Evolutionary conservation across 495 filamentous ascomycete genomes (phyloP).

Genomic region (Lasiosphaeria ovina): DNA sequence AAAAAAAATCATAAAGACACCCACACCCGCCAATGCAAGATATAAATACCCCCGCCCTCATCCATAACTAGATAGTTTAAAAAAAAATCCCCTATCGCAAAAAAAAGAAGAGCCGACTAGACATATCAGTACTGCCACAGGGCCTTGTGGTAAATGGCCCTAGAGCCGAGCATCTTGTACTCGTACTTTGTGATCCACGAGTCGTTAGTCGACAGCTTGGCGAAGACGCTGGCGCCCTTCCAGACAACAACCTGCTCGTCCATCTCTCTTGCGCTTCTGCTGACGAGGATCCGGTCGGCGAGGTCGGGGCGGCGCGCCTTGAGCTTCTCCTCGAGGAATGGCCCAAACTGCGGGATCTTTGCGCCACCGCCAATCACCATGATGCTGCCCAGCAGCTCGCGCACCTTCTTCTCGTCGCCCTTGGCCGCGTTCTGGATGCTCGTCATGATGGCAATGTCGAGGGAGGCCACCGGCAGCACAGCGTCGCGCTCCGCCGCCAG

Average conservation of each 20-base stretch:
- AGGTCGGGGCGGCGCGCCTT: slow-evolving; percentile 66
- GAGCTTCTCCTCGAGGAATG: slow-evolving; percentile 78
- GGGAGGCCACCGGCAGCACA: slow-evolving; percentile 74
- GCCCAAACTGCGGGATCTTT: slow-evolving; percentile 70
- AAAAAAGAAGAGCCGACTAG: not conserved
- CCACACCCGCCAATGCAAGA: too few relatives aligned
- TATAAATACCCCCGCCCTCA: too few relatives aligned
- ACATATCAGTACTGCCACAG: slow-evolving; percentile 62
- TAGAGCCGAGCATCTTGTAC: slow-evolving; percentile 80
- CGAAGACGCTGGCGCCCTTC: slow-evolving; percentile 98
- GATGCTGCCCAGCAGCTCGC: slow-evolving; percentile 88
- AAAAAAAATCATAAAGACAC: too few relatives aligned
- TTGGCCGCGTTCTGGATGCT: slow-evolving; percentile 82
- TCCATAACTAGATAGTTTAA: too few relatives aligned
- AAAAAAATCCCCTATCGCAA: not conserved
- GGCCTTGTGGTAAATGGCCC: slow-evolving; percentile 81
- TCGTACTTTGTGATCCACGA: slow-evolving; percentile 87
- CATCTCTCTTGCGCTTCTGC: slow-evolving; percentile 82
- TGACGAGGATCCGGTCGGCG: slow-evolving; percentile 81
- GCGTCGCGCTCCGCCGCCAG: slow-evolving; percentile 70
- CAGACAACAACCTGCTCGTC: slow-evolving; percentile 93
- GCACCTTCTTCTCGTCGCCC: slow-evolving; percentile 86
- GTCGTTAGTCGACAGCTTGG: slow-evolving; percentile 88
- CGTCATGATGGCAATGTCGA: slow-evolving; percentile 86
- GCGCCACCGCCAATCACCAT: slow-evolving; percentile 94